Base-by-base conservation (phyloP, 768 basidiomycete species). In the Leucogyrophana mollusca region DNA sequence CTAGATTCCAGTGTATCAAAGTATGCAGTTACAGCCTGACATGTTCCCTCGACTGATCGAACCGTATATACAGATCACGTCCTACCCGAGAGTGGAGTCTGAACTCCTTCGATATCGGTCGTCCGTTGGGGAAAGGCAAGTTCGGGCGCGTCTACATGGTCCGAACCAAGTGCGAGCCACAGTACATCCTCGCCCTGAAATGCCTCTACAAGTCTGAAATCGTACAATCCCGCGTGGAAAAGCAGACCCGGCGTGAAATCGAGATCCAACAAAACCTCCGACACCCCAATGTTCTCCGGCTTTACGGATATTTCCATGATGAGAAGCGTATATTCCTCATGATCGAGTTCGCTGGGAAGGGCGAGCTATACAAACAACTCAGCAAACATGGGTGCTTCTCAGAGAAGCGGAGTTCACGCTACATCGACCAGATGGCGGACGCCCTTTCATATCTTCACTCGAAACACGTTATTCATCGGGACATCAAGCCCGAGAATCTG, bases 121-220 rank as follows among this genome's bases (percentile, higher is more conserved):
- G 93, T 9, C 93, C 94, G 3, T 77, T 99, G 2, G 96, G 96
- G n/a, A 97, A 98, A 65, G 96, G 96, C 37, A 98, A 98, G 72
- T 99, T 98, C 56, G 96, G 96, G 1, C 88, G 93, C 3, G 96
- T 99, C 20, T 98, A 99, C 74, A 94, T 98, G 86, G 93, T 95
- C 36, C 83, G 94, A 41, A 97, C 95, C 16, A 95, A 94, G 65
- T 66, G 73, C 49, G 79, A 85, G 49, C 92, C 94, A 1, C 81
- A 85, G 49, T 98, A 90, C 73, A 95, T 97, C 62, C 82, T 98
- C 58, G 95, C 95, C 18, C 83, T 98, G 68, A 98, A 98, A 69
- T 94, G 90, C 52, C 76, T 97, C 46, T 94, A 94, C 78, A 99
- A 98, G 72, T 87, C 88, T 43, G 96, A 99, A 69, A 88, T 99